A percentile compares a stretch with the other conserved stretches of the same genome.
Evolutionary conservation across 306 rosid species (phyloP).

Genomic region (Castanea crenata): DNA sequence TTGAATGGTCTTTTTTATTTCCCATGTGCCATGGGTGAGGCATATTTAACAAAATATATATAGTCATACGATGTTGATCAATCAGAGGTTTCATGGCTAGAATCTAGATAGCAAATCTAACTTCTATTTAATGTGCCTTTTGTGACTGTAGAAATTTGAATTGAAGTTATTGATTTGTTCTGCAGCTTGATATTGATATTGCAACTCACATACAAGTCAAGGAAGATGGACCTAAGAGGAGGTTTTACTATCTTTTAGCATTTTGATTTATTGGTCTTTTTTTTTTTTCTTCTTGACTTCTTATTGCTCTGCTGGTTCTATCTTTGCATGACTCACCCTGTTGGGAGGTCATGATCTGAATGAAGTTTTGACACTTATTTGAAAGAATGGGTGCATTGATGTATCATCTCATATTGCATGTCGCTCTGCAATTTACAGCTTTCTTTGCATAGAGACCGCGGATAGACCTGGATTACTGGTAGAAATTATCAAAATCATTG

Average conservation of each 20-base stretch:
- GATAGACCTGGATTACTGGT: conserved; percentile 88
- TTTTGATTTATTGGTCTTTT: not conserved
- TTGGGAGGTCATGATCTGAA: conserved; percentile 8
- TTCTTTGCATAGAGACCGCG: conserved; percentile 87
- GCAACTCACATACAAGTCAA: conserved; percentile 77
- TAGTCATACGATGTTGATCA: not conserved
- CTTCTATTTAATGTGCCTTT: not conserved
- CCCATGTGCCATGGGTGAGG: not conserved
- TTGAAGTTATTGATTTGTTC: conserved; percentile 22
- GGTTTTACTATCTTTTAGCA: conserved; percentile 45
- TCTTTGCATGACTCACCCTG: not conserved
- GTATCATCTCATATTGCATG: conserved; percentile 25
- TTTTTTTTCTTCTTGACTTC: not conserved
- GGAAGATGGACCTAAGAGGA: conserved; percentile 90
- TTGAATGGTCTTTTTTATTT: not conserved
- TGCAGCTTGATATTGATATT: conserved; percentile 72
- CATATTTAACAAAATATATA: not conserved
- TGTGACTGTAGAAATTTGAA: conserved; percentile 7
- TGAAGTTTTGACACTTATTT: conserved; percentile 6
- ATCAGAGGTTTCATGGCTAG: not conserved
- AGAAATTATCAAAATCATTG: conserved; percentile 79
- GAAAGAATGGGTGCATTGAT: conserved; percentile 13
- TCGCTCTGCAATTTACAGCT: conserved; percentile 47
- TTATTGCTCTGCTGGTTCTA: not conserved
- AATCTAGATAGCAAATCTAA: not conserved